A percentile compares a stretch with the other conserved stretches of the same genome.
Conservation (phyloP, 139 green algal genomes). For the Ettlia oleoabundans region DNA sequence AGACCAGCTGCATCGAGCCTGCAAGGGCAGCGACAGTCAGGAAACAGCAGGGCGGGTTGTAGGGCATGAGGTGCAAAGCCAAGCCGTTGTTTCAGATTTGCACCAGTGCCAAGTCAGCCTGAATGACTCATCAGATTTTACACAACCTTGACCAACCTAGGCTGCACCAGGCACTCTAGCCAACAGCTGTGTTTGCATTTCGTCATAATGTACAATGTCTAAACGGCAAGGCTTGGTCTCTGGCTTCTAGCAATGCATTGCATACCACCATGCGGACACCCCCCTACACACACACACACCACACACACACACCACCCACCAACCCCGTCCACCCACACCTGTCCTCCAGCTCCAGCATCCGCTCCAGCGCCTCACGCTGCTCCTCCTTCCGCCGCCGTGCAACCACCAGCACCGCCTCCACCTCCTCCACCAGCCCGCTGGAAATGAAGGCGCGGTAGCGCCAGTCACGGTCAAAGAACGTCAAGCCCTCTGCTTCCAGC, state of each 20-base stretch:
- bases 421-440: not conserved
- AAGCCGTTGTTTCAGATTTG: too few species aligned
- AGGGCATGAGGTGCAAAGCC: too few species aligned
- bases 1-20: slow-evolving; percentile 1
- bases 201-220: too few species aligned
- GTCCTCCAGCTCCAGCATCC: slow-evolving; percentile 15
- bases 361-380: not conserved
- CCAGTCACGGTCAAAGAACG: slow-evolving; percentile 1
- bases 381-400: not conserved
- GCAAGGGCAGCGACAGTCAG: not conserved
- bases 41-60: too few species aligned
- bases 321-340: not conserved
- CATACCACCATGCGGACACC: not conserved
- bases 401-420: not conserved
- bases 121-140: too few species aligned
- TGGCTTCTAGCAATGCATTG: too few species aligned
- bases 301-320: not conserved
- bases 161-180: too few species aligned
- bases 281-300: not conserved
- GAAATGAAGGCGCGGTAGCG: not conserved
- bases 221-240: too few species aligned
- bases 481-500: not conserved
- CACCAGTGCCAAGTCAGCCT: too few species aligned
- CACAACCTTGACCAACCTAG: too few species aligned
- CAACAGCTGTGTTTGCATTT: too few species aligned